phyloP scores from a whole-genome alignment of 2,329 filamentous ascomycete species.

The Epicoccum nigrum region DNA sequence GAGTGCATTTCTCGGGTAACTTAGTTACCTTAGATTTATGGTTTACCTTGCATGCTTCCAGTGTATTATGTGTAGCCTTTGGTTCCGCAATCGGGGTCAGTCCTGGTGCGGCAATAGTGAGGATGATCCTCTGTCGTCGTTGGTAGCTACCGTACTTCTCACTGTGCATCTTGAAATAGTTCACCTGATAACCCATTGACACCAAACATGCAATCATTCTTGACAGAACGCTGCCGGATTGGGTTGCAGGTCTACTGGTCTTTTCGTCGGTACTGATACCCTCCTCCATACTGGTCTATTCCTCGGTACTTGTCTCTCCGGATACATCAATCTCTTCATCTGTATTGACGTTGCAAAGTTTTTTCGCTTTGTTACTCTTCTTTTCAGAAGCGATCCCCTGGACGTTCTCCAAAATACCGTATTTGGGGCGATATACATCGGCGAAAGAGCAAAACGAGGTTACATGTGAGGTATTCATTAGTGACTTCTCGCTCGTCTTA shows the following conservation, averaged over 20 bases:
- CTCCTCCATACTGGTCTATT: too few relatives aligned
- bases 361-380: neutral
- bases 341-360: neutral
- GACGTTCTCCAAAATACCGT: neutral
- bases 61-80: conserved; percentile 62
- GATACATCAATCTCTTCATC: neutral
- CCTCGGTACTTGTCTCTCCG: too few relatives aligned
- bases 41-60: conserved; percentile 51
- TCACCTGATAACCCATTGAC: conserved; percentile 76
- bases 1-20: neutral
- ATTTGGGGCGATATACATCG: neutral
- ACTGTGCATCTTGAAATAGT: conserved; percentile 59
- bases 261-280: too few relatives aligned
- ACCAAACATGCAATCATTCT: conserved; percentile 76
- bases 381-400: neutral
- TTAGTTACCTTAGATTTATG: conserved; percentile 18
- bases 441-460: neutral
- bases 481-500: neutral
- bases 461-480: neutral
- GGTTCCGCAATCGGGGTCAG: conserved; percentile 63
- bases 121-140: conserved; percentile 69
- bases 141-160: conserved; percentile 58
- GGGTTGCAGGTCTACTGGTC: neutral
- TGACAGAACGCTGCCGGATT: conserved; percentile 65
- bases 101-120: conserved; percentile 73